Conservation (phyloP, 2,329 filamentous ascomycete species). For the Waltergamsia citrina region DNA sequence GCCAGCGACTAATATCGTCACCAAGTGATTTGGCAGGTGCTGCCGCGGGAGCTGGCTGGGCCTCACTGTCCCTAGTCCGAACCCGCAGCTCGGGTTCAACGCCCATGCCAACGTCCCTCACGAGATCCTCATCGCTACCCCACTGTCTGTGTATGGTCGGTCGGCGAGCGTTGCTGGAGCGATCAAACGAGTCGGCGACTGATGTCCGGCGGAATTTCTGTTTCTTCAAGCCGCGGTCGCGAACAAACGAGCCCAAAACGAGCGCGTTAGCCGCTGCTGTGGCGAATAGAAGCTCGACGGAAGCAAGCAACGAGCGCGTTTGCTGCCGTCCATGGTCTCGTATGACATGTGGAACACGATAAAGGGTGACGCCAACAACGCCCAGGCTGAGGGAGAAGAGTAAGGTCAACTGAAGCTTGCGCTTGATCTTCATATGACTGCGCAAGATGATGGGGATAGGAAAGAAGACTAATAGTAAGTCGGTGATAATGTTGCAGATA, state of each 20-base stretch:
- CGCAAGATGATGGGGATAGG: conserved; percentile 81
- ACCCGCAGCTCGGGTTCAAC: conserved; percentile 43
- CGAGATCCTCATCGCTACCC: conserved; percentile 88
- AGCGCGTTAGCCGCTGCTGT: conserved; percentile 81
- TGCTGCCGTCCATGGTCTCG: conserved; percentile 64
- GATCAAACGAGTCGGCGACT: conserved; percentile 53
- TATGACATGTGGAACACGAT: conserved; percentile 74
- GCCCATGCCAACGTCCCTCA: conserved; percentile 67
- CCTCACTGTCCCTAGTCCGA: conserved; percentile 10
- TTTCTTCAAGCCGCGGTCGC: conserved; percentile 86
- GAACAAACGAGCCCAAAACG: conserved; percentile 84
- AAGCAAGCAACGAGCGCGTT: conserved; percentile 80
- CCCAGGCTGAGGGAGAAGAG: conserved; percentile 80
- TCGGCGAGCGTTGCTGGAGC: conserved; percentile 24
- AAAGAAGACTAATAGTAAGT: conserved; percentile 77
- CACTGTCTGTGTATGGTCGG: conserved; percentile 55
- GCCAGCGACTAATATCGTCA: conserved; percentile 34
- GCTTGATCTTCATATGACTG: conserved; percentile 65
- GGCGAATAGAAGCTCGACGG: conserved; percentile 82
- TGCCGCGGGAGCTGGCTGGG: conserved; percentile 13
- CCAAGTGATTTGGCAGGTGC: conserved; percentile 17
- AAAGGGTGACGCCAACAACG: conserved; percentile 70
- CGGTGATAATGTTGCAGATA: conserved; percentile 79
- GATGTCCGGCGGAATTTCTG: conserved; percentile 65
- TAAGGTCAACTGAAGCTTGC: conserved; percentile 69